phyloP scores from a whole-genome alignment of 345 rosid species.

The Acer negundo region DNA sequence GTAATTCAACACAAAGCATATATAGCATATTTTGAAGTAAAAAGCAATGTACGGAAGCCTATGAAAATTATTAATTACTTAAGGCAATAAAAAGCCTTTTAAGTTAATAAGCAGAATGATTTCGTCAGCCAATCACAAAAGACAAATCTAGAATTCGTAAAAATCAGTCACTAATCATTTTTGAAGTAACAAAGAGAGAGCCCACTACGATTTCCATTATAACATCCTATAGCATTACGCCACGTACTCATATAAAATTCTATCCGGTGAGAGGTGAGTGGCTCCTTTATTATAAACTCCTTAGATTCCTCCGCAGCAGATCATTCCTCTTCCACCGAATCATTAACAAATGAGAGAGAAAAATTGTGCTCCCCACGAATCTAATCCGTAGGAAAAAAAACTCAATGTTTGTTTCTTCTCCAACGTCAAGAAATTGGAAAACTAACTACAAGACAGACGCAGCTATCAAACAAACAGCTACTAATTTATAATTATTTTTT shows the following conservation, averaged over 20 bases:
- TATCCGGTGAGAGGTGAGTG: neutral
- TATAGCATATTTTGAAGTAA: neutral
- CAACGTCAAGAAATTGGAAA: neutral
- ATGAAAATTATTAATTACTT: neutral
- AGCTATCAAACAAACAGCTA: neutral
- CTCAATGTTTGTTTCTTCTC: neutral
- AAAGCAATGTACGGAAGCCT: neutral
- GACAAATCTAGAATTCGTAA: neutral
- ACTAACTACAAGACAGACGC: neutral
- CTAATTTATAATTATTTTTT: no score
- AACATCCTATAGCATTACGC: neutral
- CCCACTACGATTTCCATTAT: neutral
- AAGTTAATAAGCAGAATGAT: neutral
- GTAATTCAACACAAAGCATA: neutral
- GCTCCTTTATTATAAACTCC: no score
- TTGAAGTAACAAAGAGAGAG: neutral
- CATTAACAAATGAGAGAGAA: neutral
- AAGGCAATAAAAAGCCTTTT: neutral
- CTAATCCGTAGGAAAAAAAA: neutral
- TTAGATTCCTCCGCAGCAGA: neutral
- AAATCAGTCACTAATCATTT: neutral
- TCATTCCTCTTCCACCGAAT: neutral
- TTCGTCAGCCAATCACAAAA: neutral
- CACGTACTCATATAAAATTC: neutral
- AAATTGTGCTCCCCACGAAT: conserved; percentile 11